Evolutionary conservation across 1,284 basidiomycete genomes (phyloP).

Genomic region (Sporisorium sorghi): DNA sequence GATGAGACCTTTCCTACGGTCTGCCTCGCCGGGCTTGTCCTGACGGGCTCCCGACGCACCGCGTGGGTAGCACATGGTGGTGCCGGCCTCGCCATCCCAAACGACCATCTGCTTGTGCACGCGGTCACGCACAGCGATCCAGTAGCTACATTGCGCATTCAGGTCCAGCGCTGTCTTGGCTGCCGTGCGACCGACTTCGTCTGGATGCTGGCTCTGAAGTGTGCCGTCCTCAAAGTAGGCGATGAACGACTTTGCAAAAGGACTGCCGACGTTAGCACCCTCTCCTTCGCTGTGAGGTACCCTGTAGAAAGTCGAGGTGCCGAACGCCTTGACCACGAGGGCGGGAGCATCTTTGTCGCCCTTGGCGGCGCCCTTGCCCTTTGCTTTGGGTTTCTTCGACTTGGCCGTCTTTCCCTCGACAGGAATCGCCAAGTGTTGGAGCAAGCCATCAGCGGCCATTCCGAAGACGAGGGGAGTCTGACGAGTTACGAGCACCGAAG

Average conservation of each 20-base stretch:
- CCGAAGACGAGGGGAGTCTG: conserved; percentile 53
- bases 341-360: conserved; percentile 15
- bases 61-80: conserved; percentile 69
- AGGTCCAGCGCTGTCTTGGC: conserved; percentile 88
- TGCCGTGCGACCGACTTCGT: conserved; percentile 75
- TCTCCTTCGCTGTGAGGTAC: conserved; percentile 97
- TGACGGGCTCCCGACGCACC: conserved; percentile 53
- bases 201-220: conserved; percentile 68
- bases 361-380: conserved; percentile 22
- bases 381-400: conserved; percentile 25
- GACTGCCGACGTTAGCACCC: conserved; percentile 90
- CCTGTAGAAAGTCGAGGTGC: conserved; percentile 78
- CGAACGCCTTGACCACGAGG: conserved; percentile 36
- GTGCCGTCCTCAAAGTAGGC: conserved; percentile 85
- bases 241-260: conserved; percentile 89
- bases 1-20: conserved; percentile 85
- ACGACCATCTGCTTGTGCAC: conserved; percentile 94
- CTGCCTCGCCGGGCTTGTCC: conserved; percentile 47
- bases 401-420: conserved; percentile 24
- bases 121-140: conserved; percentile 93
- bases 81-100: conserved; percentile 76
- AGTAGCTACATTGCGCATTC: conserved; percentile 96
- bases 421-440: conserved; percentile 45
- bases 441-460: conserved; percentile 47
- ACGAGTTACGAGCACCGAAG: conserved; percentile 35